Evolutionary conservation across 768 basidiomycete genomes (phyloP).

Genomic region (Tylopilus plumbeoviolaceoides): DNA sequence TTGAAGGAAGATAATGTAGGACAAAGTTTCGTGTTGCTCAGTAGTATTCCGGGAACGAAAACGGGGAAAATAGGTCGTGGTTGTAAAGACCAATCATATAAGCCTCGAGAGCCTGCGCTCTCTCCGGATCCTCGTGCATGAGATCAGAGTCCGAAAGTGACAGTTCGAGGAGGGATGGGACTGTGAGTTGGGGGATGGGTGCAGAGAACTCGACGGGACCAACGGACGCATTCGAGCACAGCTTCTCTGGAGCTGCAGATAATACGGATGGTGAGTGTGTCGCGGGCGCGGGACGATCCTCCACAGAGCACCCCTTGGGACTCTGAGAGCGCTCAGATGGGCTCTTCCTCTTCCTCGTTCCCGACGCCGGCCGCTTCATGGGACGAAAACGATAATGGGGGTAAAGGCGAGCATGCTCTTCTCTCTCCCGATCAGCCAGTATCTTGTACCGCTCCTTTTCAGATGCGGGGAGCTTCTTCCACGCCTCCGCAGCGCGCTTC

Average conservation of each 20-base stretch:
- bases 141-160: not conserved
- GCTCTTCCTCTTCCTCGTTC: slow-evolving; percentile 15
- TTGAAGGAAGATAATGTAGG: not conserved
- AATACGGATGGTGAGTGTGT: slow-evolving; percentile 16
- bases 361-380: slow-evolving; percentile 34
- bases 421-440: slow-evolving; percentile 53
- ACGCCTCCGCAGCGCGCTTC: slow-evolving; percentile 74
- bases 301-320: not conserved
- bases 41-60: slow-evolving; percentile 16
- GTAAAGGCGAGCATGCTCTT: slow-evolving; percentile 51
- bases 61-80: slow-evolving; percentile 22
- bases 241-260: slow-evolving; percentile 1
- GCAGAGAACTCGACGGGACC: not conserved
- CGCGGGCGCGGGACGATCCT: not conserved
- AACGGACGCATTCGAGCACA: not conserved
- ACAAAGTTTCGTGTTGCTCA: not conserved
- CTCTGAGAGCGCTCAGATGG: slow-evolving; percentile 12
- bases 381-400: slow-evolving; percentile 67
- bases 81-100: slow-evolving; percentile 29
- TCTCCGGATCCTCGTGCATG: slow-evolving; percentile 20
- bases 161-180: not conserved
- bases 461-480: slow-evolving; percentile 52
- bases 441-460: slow-evolving; percentile 48
- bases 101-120: slow-evolving; percentile 26
- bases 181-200: not conserved